These are phyloP conservation scores for Trichoderma citrinoviride DNA, from an alignment of 2,329 filamentous ascomycete genomes.

Conservation along the genomic window DNA sequence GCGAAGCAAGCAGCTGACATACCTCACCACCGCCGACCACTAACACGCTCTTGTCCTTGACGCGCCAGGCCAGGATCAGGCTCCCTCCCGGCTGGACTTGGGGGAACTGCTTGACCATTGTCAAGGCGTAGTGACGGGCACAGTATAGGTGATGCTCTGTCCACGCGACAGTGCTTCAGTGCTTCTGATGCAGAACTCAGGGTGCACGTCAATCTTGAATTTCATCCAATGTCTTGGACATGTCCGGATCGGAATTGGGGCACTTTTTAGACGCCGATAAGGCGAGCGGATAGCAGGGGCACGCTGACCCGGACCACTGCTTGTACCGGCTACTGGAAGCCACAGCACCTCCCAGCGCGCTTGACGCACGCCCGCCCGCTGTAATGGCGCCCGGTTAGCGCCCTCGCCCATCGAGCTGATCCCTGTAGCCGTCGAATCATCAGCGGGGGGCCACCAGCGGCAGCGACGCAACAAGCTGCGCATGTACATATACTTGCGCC, in stretches of 20 bases:
- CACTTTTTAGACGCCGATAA: background rate
- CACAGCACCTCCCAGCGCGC: background rate
- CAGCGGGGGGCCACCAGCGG: conserved; percentile 5
- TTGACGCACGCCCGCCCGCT: conserved; percentile 1
- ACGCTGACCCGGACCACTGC: background rate
- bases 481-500: background rate
- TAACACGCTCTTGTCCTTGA: conserved; percentile 83
- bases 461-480: conserved; percentile 10
- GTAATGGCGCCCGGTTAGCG: conserved; percentile 13
- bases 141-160: background rate
- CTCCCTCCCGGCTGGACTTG: conserved; percentile 87
- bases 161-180: conserved; percentile 13
- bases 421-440: conserved; percentile 15
- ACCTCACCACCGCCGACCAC: conserved; percentile 95
- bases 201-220: background rate
- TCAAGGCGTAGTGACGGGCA: conserved; percentile 17
- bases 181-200: background rate
- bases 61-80: conserved; percentile 93
- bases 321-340: background rate
- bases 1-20: conserved; percentile 22
- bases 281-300: background rate
- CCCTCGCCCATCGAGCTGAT: background rate
- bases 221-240: too few species aligned
- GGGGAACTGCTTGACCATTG: conserved; percentile 59
- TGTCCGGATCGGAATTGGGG: background rate